Evolutionary conservation across 345 rosid genomes (phyloP).

Genomic region (Xanthoceras sorbifolium): DNA sequence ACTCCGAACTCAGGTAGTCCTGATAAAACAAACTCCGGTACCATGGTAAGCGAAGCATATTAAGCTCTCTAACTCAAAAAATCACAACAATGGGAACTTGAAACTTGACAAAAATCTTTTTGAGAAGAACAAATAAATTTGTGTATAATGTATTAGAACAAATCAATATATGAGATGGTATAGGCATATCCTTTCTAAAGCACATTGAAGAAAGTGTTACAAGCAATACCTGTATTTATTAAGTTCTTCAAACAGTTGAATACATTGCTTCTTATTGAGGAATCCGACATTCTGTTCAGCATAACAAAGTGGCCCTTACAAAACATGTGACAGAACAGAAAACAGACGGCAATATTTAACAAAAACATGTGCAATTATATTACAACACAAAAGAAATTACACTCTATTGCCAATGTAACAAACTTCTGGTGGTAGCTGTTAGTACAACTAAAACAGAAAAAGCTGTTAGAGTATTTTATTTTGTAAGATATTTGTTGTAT

Average conservation of each 20-base stretch:
- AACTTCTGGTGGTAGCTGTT: not conserved
- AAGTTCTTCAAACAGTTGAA: conserved; percentile 73
- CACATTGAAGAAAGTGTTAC: conserved; percentile 4
- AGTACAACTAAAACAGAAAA: not conserved
- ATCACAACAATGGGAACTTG: not conserved
- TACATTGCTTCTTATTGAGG: conserved; percentile 75
- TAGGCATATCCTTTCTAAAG: conserved; percentile 6
- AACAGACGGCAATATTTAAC: not conserved
- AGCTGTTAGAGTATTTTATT: too few species aligned
- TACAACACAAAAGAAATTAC: not conserved
- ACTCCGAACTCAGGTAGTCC: not conserved
- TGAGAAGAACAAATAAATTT: not conserved
- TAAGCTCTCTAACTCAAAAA: not conserved
- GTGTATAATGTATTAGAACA: too few species aligned
- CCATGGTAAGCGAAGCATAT: not conserved
- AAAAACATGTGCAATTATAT: not conserved
- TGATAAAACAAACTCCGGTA: not conserved
- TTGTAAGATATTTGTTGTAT: too few species aligned
- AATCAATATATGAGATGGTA: not conserved
- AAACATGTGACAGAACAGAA: conserved; percentile 13
- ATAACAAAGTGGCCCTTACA: conserved; percentile 20
- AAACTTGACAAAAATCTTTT: not conserved
- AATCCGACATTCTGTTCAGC: conserved; percentile 58
- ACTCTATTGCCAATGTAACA: conserved; percentile 1
- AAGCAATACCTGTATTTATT: conserved; percentile 77